Evolutionary conservation across 257 asterid genomes (phyloP).

Genomic region (Henckelia pumila): DNA sequence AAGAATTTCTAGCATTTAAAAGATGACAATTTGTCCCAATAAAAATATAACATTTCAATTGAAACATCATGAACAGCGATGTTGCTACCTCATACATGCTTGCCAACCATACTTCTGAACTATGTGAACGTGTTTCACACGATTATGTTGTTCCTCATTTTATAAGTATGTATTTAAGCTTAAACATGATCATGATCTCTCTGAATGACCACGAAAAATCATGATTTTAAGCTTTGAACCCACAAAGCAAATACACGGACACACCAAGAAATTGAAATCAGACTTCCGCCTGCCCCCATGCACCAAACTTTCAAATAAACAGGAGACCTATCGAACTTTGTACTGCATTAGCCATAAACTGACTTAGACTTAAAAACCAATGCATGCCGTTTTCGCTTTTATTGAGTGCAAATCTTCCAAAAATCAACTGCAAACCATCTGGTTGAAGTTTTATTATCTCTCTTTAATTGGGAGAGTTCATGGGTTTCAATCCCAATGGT

Average conservation of each 20-base stretch:
- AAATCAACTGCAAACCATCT: too few species aligned
- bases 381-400: background rate
- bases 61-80: background rate
- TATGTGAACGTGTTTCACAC: background rate
- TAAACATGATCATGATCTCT: background rate
- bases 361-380: background rate
- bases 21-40: background rate
- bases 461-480: too few species aligned
- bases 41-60: slow-evolving; percentile 20
- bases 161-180: background rate
- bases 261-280: slow-evolving; percentile 1
- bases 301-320: slow-evolving; percentile 4
- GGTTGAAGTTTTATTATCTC: too few species aligned
- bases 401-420: too few species aligned
- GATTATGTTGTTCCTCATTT: background rate
- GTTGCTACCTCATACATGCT: slow-evolving; percentile 5
- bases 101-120: background rate
- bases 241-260: background rate
- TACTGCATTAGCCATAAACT: background rate
- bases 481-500: too few species aligned
- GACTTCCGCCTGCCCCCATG: slow-evolving; percentile 10
- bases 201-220: slow-evolving; percentile 13
- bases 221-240: slow-evolving; percentile 7
- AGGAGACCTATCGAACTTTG: background rate
- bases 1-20: slow-evolving; percentile 5